These are phyloP conservation scores for Suillus ampliporus DNA, from an alignment of 768 basidiomycete species.

Conservation along the genomic window DNA sequence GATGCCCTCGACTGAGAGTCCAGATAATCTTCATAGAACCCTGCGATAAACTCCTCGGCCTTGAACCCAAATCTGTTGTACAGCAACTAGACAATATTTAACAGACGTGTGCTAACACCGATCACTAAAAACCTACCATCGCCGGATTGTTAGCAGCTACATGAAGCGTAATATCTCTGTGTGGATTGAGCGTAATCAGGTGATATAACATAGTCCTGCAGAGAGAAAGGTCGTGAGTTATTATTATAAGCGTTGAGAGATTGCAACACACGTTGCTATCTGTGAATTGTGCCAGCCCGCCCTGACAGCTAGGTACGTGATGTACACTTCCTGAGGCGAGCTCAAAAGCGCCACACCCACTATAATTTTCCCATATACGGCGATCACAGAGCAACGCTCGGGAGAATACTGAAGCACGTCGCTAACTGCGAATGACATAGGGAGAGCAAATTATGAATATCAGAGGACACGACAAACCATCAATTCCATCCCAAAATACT, in stretches of 20 bases:
- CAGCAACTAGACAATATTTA: constrained; percentile 53
- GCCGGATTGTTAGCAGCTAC: constrained; percentile 84
- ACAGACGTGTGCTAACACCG: constrained; percentile 14
- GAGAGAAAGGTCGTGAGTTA: neutral
- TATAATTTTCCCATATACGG: constrained; percentile 70
- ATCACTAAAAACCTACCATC: constrained; percentile 52
- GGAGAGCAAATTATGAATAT: constrained; percentile 5
- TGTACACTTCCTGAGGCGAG: constrained; percentile 82
- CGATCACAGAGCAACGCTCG: constrained; percentile 78
- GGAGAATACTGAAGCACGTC: constrained; percentile 73
- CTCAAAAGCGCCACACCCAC: constrained; percentile 78
- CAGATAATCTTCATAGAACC: constrained; percentile 84
- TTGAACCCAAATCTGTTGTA: constrained; percentile 92
- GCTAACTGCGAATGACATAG: constrained; percentile 52
- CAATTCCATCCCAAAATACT: constrained; percentile 79
- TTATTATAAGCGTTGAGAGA: neutral
- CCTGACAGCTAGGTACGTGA: constrained; percentile 80
- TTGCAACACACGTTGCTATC: constrained; percentile 66
- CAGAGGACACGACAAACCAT: constrained; percentile 51
- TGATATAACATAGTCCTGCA: constrained; percentile 78
- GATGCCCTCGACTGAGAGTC: constrained; percentile 70
- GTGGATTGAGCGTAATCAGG: constrained; percentile 71
- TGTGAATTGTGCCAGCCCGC: constrained; percentile 82
- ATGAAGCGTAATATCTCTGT: constrained; percentile 81
- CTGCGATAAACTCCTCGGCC: constrained; percentile 81